Evolutionary conservation across 495 filamentous ascomycete species (phyloP), one percentile per base, ranked within the genome.

Genomic region (Penicillium malachiteum): DNA sequence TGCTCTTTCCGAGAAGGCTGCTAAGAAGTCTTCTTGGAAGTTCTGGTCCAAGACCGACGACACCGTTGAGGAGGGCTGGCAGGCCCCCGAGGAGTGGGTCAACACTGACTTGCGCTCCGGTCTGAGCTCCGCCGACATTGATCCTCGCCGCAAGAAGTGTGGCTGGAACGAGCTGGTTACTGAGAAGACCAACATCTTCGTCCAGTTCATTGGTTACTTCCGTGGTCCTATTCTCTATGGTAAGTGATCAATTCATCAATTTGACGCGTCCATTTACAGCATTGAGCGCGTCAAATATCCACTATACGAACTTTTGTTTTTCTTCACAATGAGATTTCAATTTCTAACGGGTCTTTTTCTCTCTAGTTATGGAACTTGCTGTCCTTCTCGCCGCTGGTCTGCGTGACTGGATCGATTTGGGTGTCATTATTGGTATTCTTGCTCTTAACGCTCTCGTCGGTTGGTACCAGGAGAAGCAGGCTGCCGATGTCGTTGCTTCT

Each of bases 401-500:
- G 56, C 82, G 81, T 66, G 87, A 90, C 75, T 92, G 87, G 87
- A 86, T 92, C 59, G 88, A 92, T 81, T 82, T 91, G 54, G 88
- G 88, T 81, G 87, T 92, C 67, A 92, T 92, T 72, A 86, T 87
- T 64, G 89, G 85, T 79, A 92, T 92, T 72, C 76, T 92, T 34
- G 62, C 86, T 63, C 85, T 92, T 54, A 92, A 92, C 76, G 89
- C 89, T 54, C 66, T 78, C 50, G 88, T 91, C 68, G 88, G 88
- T 76, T 92, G 87, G 83, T 92, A 91, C 71, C 88, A 92, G 71
- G 89, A 92, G 71, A 91, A 90, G 75, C 87, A 90, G 75, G 89
- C 89, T 56, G 88, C 87, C 56, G 89, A 92, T 71, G 87, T 92
- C 62, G 89, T 92, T 56, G 87, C 87, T 52, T 83, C 77, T 54